Evolutionary conservation across 2,329 filamentous ascomycete species (phyloP).

Genomic region (Penicillium brevicompactum): DNA sequence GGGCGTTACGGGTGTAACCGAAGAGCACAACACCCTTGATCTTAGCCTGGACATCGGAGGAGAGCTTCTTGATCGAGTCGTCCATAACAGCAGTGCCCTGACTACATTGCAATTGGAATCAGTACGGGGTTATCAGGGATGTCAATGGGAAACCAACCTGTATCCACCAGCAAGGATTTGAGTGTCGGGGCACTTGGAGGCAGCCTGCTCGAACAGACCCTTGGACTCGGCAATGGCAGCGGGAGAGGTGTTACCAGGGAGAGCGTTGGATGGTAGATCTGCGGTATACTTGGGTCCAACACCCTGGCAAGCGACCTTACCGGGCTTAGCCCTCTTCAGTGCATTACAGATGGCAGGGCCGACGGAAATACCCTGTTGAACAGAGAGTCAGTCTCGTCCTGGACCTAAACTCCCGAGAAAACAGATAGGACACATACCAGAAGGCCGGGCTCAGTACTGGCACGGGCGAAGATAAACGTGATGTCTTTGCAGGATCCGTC

Average conservation of each 20-base stretch:
- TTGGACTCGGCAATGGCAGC: slow-evolving; percentile 44
- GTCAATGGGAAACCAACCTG: slow-evolving; percentile 25
- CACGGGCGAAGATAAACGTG: slow-evolving; percentile 53
- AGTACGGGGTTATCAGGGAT: neutral
- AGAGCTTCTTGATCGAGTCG: slow-evolving; percentile 35
- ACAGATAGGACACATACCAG: slow-evolving; percentile 35
- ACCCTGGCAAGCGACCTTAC: slow-evolving; percentile 45
- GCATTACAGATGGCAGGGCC: slow-evolving; percentile 32
- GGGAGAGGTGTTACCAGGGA: slow-evolving; percentile 41
- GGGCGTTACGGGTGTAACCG: slow-evolving; percentile 44
- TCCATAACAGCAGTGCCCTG: slow-evolving; percentile 50
- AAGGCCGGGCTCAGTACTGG: slow-evolving; percentile 53
- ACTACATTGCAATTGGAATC: slow-evolving; percentile 9
- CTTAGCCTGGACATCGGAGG: slow-evolving; percentile 21
- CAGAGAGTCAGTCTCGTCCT: neutral
- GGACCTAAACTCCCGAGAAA: neutral
- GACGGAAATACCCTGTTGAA: slow-evolving; percentile 29
- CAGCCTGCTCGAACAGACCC: slow-evolving; percentile 35
- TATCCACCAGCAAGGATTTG: slow-evolving; percentile 37
- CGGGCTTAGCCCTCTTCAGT: slow-evolving; percentile 19
- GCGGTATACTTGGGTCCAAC: slow-evolving; percentile 48
- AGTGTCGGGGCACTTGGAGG: slow-evolving; percentile 22
- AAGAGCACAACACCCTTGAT: slow-evolving; percentile 45
- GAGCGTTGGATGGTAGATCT: slow-evolving; percentile 38
- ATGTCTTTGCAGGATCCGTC: slow-evolving; percentile 43